Evolutionary conservation across 2,329 filamentous ascomycete species (phyloP).

Genomic region (Capronia coronata): DNA sequence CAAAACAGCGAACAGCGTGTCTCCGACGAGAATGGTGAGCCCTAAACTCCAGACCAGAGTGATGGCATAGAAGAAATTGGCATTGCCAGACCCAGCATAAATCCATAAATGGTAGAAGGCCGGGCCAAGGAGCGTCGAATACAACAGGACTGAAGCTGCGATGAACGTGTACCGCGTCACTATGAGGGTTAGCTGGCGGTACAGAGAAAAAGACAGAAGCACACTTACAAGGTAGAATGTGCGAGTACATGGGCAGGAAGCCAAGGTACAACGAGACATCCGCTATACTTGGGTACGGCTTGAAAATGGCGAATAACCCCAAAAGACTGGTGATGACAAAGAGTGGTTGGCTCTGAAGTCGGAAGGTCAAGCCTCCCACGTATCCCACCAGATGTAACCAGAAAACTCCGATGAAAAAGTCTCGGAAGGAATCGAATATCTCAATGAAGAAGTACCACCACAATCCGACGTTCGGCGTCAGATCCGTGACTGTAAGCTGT

Average conservation of each 20-base stretch:
- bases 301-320: slow-evolving; percentile 90
- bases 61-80: slow-evolving; percentile 99
- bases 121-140: slow-evolving; percentile 80
- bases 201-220: background rate
- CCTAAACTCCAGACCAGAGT: slow-evolving; percentile 97
- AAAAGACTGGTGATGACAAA: slow-evolving; percentile 78
- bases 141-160: slow-evolving; percentile 72
- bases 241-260: slow-evolving; percentile 76
- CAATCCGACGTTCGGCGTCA: slow-evolving; percentile 89
- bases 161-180: slow-evolving; percentile 93
- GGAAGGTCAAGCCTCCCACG: slow-evolving; percentile 75
- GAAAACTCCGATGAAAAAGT: slow-evolving; percentile 96
- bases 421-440: slow-evolving; percentile 97
- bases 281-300: slow-evolving; percentile 89
- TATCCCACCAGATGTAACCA: slow-evolving; percentile 93
- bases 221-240: slow-evolving; percentile 71
- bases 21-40: slow-evolving; percentile 76
- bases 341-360: slow-evolving; percentile 76
- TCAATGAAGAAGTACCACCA: slow-evolving; percentile 99
- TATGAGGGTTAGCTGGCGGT: slow-evolving; percentile 35
- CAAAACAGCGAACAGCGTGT: slow-evolving; percentile 79
- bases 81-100: slow-evolving; percentile 93
- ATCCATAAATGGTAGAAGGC: slow-evolving; percentile 98
- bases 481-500: slow-evolving; percentile 80
- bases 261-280: slow-evolving; percentile 83